phyloP scores from a whole-genome alignment of 2,329 filamentous ascomycete species.

The Alternaria metachromatica region DNA sequence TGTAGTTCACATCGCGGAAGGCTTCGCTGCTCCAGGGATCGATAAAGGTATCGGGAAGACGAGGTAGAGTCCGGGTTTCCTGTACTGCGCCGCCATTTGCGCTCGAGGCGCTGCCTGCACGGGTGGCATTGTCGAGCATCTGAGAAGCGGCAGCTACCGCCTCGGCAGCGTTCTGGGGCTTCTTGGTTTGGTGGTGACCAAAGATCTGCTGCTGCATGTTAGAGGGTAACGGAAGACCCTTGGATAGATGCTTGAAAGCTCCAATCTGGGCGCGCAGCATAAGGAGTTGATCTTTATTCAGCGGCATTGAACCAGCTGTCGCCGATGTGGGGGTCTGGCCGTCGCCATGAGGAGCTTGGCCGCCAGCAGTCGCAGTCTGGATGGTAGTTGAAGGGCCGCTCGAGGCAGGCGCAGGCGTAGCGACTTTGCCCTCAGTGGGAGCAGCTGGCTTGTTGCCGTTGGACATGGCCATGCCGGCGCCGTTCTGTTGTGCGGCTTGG shows the following conservation, averaged over 20 bases:
- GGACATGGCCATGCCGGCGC: slow-evolving; percentile 32
- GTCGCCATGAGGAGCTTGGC: slow-evolving; percentile 48
- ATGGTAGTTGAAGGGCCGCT: slow-evolving; percentile 30
- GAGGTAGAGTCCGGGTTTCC: slow-evolving; percentile 35
- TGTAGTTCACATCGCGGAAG: slow-evolving; percentile 73
- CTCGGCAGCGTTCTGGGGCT: slow-evolving; percentile 48
- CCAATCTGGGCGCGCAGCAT: slow-evolving; percentile 85
- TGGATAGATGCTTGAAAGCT: slow-evolving; percentile 88
- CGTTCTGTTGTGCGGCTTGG: slow-evolving; percentile 59
- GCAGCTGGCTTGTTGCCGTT: slow-evolving; percentile 57
- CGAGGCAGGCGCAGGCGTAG: slow-evolving; percentile 26
- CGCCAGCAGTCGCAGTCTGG: slow-evolving; percentile 33
- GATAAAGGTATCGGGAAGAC: slow-evolving; percentile 63
- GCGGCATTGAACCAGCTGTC: slow-evolving; percentile 26
- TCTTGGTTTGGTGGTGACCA: slow-evolving; percentile 69
- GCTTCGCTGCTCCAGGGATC: slow-evolving; percentile 47
- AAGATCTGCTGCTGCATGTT: slow-evolving; percentile 85
- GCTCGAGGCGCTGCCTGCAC: slow-evolving; percentile 43
- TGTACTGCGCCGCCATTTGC: slow-evolving; percentile 50
- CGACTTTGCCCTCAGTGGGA: slow-evolving; percentile 30
- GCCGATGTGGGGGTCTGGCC: slow-evolving; percentile 44
- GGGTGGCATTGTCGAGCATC: slow-evolving; percentile 59
- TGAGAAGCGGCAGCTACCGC: slow-evolving; percentile 55
- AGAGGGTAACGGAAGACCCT: slow-evolving; percentile 81
- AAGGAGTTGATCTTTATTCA: slow-evolving; percentile 72